Base-by-base conservation (phyloP, 106 monocot genomes). In the Allium cepa region DNA sequence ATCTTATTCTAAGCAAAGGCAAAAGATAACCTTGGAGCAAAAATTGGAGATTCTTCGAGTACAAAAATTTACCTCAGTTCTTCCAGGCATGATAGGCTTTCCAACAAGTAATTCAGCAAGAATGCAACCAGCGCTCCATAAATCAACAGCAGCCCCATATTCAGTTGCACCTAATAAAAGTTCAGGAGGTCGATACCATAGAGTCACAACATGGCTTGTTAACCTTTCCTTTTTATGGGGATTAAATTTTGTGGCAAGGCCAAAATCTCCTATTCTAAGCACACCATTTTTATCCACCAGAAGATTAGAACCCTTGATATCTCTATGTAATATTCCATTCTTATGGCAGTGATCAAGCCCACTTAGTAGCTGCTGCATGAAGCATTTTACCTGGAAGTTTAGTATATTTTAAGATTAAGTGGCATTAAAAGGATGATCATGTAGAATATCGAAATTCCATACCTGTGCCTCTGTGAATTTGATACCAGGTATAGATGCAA, bases 121-220 rank as follows among this genome's bases (percentile, higher is more conserved):
- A 61, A 88, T 84, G 70, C 88, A 88, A 36, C 88, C 88, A 55
- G 73, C 76, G 69, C 88, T 88, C 88, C 88, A 88, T 15, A 88
- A 49, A 66, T 88, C 88, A 59, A 88, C 80, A 53, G 78, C 79
- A 0, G 73, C 78, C 16, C 73, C 76, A 47, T 88, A 88, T 14
- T 82, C 75, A 4, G 86, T 89, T 17, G 93, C 83, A 56, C 93
- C 93, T 14, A 93, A 73, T 66, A 93, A 71, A 68, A 93, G 86
- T 57, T 93, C 93, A 26, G 93, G 93, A 46, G 93, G 89, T 7
- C 93, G 76, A 62, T 93, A 93, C 93, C 93, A 93, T 60, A 93
- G 55, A 16, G 93, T 93, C 15, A 93, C 93, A 11, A 93, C 93
- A 58, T 83, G 89, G 16, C 86, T 86, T 49, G 93, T 93, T 51